Percentiles rank a stretch among this genome's conserved stretches.
phyloP scores from a whole-genome alignment of 495 filamentous ascomycete species.

The Penicillium roqueforti region DNA sequence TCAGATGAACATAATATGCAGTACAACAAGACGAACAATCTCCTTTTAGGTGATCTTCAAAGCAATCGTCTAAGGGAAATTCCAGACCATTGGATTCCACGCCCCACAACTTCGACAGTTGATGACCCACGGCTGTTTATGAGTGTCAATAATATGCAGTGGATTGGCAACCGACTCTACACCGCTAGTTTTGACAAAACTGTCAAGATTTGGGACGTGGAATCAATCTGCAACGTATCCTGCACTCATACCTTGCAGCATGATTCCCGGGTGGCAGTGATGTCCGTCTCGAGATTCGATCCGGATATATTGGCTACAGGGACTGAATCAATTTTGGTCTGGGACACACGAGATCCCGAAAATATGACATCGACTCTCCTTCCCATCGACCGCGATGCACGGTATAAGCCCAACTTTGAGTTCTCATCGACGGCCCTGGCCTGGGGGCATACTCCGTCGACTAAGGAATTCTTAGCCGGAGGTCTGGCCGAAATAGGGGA shows the following conservation, averaged over 20 bases:
- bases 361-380: background rate
- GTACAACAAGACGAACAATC: constrained; percentile 78
- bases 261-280: constrained; percentile 64
- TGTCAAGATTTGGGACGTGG: constrained; percentile 69
- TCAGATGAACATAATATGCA: constrained; percentile 73
- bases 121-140: constrained; percentile 66
- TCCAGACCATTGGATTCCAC: constrained; percentile 62
- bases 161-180: constrained; percentile 61
- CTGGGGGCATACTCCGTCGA: constrained; percentile 56
- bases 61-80: constrained; percentile 56
- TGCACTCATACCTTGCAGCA: constrained; percentile 57
- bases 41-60: constrained; percentile 64
- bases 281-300: constrained; percentile 52
- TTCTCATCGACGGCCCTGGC: constrained; percentile 61
- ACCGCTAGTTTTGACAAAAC: constrained; percentile 79
- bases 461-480: constrained; percentile 61
- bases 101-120: constrained; percentile 53
- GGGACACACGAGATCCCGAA: constrained; percentile 18
- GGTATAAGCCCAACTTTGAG: constrained; percentile 50
- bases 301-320: constrained; percentile 50
- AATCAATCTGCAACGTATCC: constrained; percentile 21
- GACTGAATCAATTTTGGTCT: constrained; percentile 32
- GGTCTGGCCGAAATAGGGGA: constrained; percentile 66
- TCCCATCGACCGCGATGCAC: constrained; percentile 13
- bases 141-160: constrained; percentile 73